Evolutionary conservation across 2,329 filamentous ascomycete genomes (phyloP).

Genomic region (Dryadomyces quercus-mongolicae): DNA sequence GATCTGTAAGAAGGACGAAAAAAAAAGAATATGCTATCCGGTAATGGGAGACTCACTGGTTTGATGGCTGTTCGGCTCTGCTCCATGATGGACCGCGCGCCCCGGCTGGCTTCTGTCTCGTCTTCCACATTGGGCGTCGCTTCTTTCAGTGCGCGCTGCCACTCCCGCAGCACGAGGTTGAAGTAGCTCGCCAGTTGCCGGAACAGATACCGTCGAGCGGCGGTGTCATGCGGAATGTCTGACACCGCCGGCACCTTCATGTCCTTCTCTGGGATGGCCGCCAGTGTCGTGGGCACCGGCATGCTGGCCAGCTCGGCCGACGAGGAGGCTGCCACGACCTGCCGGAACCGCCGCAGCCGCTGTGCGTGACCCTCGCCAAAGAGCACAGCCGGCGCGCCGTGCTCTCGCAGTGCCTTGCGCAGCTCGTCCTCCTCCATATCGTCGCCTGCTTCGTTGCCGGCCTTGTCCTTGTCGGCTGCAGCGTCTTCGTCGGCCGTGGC

Average conservation of each 20-base stretch:
- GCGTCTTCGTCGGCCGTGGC: conserved; percentile 25
- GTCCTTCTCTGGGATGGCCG: conserved; percentile 68
- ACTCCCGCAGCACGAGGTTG: conserved; percentile 86
- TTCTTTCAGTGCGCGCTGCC: conserved; percentile 60
- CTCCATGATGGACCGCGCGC: conserved; percentile 73
- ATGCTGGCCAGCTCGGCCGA: conserved; percentile 27
- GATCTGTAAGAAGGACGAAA: background rate
- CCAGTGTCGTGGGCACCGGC: conserved; percentile 77
- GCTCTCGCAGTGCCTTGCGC: conserved; percentile 49
- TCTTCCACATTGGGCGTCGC: conserved; percentile 23
- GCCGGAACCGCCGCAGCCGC: conserved; percentile 58
- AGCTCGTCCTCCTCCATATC: conserved; percentile 62
- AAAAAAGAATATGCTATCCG: background rate
- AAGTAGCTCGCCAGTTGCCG: conserved; percentile 91
- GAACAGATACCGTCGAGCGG: conserved; percentile 60
- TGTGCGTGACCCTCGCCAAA: conserved; percentile 72
- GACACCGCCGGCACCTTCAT: conserved; percentile 68
- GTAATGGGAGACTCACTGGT: conserved; percentile 45
- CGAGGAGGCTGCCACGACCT: conserved; percentile 47
- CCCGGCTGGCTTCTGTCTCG: conserved; percentile 67
- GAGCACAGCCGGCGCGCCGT: conserved; percentile 61
- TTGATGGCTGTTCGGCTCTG: conserved; percentile 80
- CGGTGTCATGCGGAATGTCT: conserved; percentile 35
- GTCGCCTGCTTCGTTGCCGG: conserved; percentile 26
- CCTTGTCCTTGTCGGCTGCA: conserved; percentile 16